Conservation (phyloP, 306 rosid species). For the Cucurbita ficifolia region DNA sequence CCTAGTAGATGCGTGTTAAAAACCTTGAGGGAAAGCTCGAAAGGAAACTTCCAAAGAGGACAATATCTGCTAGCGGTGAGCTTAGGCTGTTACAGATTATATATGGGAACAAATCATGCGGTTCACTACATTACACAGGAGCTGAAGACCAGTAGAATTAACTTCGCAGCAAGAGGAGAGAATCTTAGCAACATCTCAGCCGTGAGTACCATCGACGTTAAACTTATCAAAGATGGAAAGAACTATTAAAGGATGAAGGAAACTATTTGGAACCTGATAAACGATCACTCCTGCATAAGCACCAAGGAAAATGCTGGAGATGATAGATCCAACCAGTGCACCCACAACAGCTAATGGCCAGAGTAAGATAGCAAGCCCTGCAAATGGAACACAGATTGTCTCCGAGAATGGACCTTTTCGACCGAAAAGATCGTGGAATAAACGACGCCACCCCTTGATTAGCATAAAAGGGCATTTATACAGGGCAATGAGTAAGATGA, state of each 20-base stretch:
- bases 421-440: slow-evolving; percentile 85
- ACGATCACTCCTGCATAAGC: slow-evolving; percentile 66
- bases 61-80: too few relatives aligned
- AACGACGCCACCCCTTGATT: slow-evolving; percentile 79
- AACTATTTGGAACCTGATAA: slow-evolving; percentile 46
- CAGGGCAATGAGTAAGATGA: slow-evolving; percentile 60
- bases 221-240: background rate
- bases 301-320: slow-evolving; percentile 64
- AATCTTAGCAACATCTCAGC: background rate
- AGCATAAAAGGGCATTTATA: slow-evolving; percentile 80
- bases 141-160: background rate
- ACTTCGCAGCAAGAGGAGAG: background rate
- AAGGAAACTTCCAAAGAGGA: too few relatives aligned
- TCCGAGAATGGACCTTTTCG: slow-evolving; percentile 98
- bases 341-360: slow-evolving; percentile 94
- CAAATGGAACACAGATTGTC: slow-evolving; percentile 91
- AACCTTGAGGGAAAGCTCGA: too few relatives aligned
- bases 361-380: slow-evolving; percentile 82
- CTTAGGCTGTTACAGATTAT: background rate
- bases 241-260: background rate
- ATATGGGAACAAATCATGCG: background rate
- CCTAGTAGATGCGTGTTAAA: too few relatives aligned
- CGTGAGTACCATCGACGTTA: background rate
- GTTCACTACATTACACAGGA: background rate
- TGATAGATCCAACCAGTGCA: slow-evolving; percentile 46